A percentile compares a stretch with the other conserved stretches of the same genome.
These are phyloP conservation scores for Scheffersomyces amazonensis DNA, from an alignment of 805 yeast species.

Conservation along the genomic window DNA sequence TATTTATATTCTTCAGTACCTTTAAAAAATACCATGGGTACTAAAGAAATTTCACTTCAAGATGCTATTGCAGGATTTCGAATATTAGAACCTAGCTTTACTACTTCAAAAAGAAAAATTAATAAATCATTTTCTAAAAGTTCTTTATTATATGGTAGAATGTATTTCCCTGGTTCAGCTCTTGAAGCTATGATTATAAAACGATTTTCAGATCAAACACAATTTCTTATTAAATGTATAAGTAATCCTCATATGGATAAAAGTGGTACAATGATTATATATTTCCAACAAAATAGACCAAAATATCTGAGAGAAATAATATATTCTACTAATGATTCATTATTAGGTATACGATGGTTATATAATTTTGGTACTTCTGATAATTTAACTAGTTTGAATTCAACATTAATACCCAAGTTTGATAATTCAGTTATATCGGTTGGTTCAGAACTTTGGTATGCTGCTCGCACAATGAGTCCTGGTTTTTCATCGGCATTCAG, in stretches of 20 bases:
- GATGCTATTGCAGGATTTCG: constrained; percentile 70
- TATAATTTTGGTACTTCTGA: constrained; percentile 56
- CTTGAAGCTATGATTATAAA: constrained; percentile 84
- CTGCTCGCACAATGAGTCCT: constrained; percentile 78
- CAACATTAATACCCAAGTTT: constrained; percentile 40
- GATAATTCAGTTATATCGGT: constrained; percentile 65
- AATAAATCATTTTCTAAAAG: constrained; percentile 13
- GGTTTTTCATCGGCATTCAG: constrained; percentile 84
- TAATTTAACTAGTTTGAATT: constrained; percentile 15
- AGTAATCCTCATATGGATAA: constrained; percentile 58
- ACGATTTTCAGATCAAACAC: constrained; percentile 56
- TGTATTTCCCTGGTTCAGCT: constrained; percentile 84
- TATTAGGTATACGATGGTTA: constrained; percentile 76
- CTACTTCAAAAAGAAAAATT: background rate
- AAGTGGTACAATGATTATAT: constrained; percentile 60
- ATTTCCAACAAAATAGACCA: constrained; percentile 65
- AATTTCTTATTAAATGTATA: constrained; percentile 69
- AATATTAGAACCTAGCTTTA: constrained; percentile 45
- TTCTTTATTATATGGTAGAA: constrained; percentile 72
- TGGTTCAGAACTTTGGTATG: constrained; percentile 90
- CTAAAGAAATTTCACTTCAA: constrained; percentile 56
- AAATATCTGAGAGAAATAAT: constrained; percentile 68
- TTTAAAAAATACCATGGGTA: constrained; percentile 47
- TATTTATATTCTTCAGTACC: constrained; percentile 71
- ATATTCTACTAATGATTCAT: constrained; percentile 78